These are phyloP conservation scores for Tilletiaria anomala DNA, from an alignment of 1,284 basidiomycete genomes.

Conservation along the genomic window DNA sequence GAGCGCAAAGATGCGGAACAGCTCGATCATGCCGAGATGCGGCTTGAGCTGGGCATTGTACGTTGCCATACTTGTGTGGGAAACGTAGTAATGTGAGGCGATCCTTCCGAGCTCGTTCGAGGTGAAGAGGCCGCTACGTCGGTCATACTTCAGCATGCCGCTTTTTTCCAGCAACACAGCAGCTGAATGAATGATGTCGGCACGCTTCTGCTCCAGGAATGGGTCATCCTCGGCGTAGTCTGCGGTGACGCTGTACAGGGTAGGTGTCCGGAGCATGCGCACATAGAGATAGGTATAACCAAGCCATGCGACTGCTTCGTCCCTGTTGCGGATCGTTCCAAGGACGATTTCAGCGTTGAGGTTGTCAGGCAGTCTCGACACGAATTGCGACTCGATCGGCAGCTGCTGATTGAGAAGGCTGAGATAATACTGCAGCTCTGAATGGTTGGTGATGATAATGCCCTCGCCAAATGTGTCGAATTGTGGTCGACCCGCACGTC, in stretches of 20 bases:
- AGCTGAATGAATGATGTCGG: constrained; percentile 86
- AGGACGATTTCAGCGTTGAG: constrained; percentile 95
- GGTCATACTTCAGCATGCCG: constrained; percentile 83
- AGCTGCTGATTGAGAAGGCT: constrained; percentile 37
- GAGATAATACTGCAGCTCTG: constrained; percentile 83
- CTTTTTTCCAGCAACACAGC: constrained; percentile 88
- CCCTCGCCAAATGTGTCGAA: constrained; percentile 96
- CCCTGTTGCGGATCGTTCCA: constrained; percentile 76
- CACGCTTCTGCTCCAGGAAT: constrained; percentile 73
- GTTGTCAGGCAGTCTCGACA: constrained; percentile 82
- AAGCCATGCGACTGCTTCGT: constrained; percentile 90
- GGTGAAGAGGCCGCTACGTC: constrained; percentile 68
- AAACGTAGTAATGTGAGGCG: constrained; percentile 92
- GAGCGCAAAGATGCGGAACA: constrained; percentile 90
- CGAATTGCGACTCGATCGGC: constrained; percentile 92
- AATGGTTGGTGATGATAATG: constrained; percentile 95
- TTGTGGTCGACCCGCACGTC: constrained; percentile 90
- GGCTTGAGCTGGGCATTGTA: constrained; percentile 89
- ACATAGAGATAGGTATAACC: constrained; percentile 52
- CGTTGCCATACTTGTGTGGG: constrained; percentile 86
- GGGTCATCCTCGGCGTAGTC: constrained; percentile 81
- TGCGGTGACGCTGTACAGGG: constrained; percentile 71
- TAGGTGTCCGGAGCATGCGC: constrained; percentile 84
- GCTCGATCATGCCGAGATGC: constrained; percentile 72
- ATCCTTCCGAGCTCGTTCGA: constrained; percentile 59